These are phyloP conservation scores for Podospora conica DNA, from an alignment of 495 filamentous ascomycete species.

Conservation along the genomic window DNA sequence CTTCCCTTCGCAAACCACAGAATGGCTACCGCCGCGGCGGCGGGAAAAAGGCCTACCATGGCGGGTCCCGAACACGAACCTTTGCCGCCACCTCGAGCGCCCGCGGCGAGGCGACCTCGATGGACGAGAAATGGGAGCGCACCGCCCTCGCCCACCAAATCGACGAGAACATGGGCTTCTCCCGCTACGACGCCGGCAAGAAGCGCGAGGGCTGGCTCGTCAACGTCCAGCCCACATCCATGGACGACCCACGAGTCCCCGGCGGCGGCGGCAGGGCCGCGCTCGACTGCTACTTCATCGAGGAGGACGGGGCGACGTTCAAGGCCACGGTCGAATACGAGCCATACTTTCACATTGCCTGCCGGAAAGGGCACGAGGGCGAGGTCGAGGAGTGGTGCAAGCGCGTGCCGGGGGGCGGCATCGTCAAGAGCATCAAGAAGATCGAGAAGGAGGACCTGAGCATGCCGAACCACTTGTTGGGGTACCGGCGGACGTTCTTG, in stretches of 20 bases:
- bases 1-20: conserved; percentile 39
- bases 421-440: conserved; percentile 69
- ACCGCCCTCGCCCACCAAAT: conserved; percentile 79
- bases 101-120: conserved; percentile 73
- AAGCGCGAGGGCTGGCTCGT: conserved; percentile 87
- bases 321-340: conserved; percentile 96
- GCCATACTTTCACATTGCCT: conserved; percentile 91
- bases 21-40: conserved; percentile 50
- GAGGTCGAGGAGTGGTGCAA: conserved; percentile 97
- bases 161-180: conserved; percentile 90
- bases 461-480: conserved; percentile 93
- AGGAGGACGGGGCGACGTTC: conserved; percentile 87
- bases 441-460: conserved; percentile 90
- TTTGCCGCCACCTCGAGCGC: conserved; percentile 70
- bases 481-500: conserved; percentile 80
- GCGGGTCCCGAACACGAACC: conserved; percentile 51
- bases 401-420: conserved; percentile 71
- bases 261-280: conserved; percentile 73
- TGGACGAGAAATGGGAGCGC: conserved; percentile 79
- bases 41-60: conserved; percentile 51
- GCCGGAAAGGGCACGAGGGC: conserved; percentile 77
- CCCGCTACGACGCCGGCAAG: conserved; percentile 82
- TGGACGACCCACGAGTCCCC: conserved; percentile 77
- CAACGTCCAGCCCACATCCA: conserved; percentile 83
- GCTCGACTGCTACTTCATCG: conserved; percentile 95